phyloP scores from a whole-genome alignment of 2,329 filamentous ascomycete species.

The Penicillium verrucosum region DNA sequence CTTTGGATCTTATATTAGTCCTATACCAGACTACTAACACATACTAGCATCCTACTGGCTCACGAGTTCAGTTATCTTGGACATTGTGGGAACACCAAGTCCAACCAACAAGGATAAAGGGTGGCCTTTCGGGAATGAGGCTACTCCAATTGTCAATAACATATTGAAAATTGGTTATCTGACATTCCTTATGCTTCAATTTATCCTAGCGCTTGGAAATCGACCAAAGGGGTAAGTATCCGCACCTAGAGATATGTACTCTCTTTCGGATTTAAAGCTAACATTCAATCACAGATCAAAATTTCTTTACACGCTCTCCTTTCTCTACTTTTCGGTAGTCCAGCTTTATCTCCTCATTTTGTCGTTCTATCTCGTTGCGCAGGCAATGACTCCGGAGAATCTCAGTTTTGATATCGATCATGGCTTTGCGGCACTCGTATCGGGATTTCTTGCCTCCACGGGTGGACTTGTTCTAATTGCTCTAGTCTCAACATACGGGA shows the following conservation, averaged over 20 bases:
- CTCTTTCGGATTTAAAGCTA: background rate
- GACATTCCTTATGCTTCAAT: slow-evolving; percentile 84
- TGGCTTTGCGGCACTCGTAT: slow-evolving; percentile 61
- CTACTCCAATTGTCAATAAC: slow-evolving; percentile 83
- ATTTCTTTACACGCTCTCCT: slow-evolving; percentile 84
- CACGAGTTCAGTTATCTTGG: slow-evolving; percentile 94
- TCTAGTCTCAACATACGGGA: slow-evolving; percentile 83
- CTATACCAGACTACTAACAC: slow-evolving; percentile 38
- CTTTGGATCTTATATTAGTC: background rate
- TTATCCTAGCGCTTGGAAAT: slow-evolving; percentile 91
- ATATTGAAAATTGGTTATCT: slow-evolving; percentile 86
- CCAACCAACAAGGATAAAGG: slow-evolving; percentile 53
- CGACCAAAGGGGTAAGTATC: slow-evolving; percentile 69
- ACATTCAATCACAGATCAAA: slow-evolving; percentile 54
- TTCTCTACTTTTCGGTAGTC: slow-evolving; percentile 77
- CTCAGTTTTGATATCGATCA: slow-evolving; percentile 67
- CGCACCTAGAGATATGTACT: background rate
- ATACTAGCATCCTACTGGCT: slow-evolving; percentile 80
- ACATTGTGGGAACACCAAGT: slow-evolving; percentile 75
- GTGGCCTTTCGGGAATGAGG: slow-evolving; percentile 85
- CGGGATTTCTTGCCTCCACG: slow-evolving; percentile 72
- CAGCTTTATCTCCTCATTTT: slow-evolving; percentile 49
- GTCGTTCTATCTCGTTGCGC: slow-evolving; percentile 70
- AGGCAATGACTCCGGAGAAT: slow-evolving; percentile 64
- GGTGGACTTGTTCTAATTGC: slow-evolving; percentile 87